A percentile compares a stretch with the other conserved stretches of the same genome.
Evolutionary conservation across 1,284 basidiomycete species (phyloP).

Genomic region (Ceratobasidium sp.): DNA sequence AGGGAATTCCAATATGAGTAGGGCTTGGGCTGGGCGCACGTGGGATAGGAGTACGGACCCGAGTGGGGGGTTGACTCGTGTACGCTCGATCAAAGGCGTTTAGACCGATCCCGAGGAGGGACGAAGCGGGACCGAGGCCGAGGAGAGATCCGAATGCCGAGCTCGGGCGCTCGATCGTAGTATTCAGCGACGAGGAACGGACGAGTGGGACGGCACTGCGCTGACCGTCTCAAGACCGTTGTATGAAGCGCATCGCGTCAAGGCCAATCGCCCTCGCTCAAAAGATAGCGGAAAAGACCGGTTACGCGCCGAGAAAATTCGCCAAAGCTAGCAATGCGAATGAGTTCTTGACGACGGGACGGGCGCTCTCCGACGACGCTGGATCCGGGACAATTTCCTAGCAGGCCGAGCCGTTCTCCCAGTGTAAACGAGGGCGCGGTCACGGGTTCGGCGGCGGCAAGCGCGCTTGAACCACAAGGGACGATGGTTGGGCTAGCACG

Average conservation of each 20-base stretch:
- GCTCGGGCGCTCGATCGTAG: conserved; percentile 1
- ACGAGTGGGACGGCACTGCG: conserved; percentile 9
- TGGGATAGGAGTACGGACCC: conserved; percentile 30
- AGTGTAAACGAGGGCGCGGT: neutral
- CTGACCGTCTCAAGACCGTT: neutral
- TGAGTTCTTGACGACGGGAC: conserved; percentile 19
- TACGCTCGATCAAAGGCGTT: conserved; percentile 27
- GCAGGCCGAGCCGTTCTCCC: conserved; percentile 32
- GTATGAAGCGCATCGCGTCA: neutral
- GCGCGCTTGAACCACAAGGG: conserved; percentile 6
- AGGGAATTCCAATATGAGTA: conserved; percentile 34
- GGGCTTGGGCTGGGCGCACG: conserved; percentile 38
- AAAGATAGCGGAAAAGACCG: conserved; percentile 17
- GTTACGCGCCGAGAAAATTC: conserved; percentile 28
- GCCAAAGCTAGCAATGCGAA: conserved; percentile 34
- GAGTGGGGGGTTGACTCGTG: conserved; percentile 29
- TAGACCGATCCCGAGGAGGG: conserved; percentile 4
- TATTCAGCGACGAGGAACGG: conserved; percentile 29
- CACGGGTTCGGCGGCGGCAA: conserved; percentile 16
- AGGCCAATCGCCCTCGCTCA: conserved; percentile 13
- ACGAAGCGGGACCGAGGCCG: conserved; percentile 19
- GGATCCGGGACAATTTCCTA: conserved; percentile 27
- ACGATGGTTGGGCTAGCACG: conserved; percentile 29
- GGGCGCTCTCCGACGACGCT: conserved; percentile 33
- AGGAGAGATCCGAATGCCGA: conserved; percentile 18